Evolutionary conservation across 495 filamentous ascomycete genomes (phyloP).

Genomic region (Schizothecium vesticola): DNA sequence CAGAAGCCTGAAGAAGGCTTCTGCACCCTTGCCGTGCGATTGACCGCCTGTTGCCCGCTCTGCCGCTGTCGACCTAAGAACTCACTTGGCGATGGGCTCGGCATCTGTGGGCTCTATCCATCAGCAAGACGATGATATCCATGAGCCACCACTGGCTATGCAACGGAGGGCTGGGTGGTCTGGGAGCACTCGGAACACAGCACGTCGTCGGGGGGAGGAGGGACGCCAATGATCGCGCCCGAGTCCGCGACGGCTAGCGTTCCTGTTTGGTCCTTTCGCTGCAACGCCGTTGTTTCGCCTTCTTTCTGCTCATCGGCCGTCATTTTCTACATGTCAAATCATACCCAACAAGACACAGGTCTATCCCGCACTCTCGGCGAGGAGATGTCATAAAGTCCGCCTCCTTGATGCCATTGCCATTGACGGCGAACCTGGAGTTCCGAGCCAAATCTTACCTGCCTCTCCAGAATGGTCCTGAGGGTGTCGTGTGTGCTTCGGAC

Average conservation of each 20-base stretch:
- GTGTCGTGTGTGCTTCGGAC: background rate
- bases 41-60: conserved; percentile 12
- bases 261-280: background rate
- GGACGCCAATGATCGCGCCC: background rate
- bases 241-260: background rate
- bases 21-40: background rate
- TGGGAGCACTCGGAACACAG: background rate
- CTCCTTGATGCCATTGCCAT: background rate
- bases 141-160: background rate
- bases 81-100: background rate
- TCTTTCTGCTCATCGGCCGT: background rate
- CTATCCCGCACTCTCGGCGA: too few relatives aligned
- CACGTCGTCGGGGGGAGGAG: background rate
- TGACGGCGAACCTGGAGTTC: too few relatives aligned
- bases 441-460: background rate
- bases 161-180: background rate
- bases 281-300: conserved; percentile 12
- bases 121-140: background rate
- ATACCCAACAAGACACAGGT: background rate
- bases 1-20: background rate
- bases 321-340: conserved; percentile 4
- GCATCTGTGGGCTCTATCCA: background rate
- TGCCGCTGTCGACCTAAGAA: background rate
- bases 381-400: background rate
- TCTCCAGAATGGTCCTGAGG: background rate